phyloP scores from a whole-genome alignment of 2,329 filamentous ascomycete genomes.

The Trichoderma breve region DNA sequence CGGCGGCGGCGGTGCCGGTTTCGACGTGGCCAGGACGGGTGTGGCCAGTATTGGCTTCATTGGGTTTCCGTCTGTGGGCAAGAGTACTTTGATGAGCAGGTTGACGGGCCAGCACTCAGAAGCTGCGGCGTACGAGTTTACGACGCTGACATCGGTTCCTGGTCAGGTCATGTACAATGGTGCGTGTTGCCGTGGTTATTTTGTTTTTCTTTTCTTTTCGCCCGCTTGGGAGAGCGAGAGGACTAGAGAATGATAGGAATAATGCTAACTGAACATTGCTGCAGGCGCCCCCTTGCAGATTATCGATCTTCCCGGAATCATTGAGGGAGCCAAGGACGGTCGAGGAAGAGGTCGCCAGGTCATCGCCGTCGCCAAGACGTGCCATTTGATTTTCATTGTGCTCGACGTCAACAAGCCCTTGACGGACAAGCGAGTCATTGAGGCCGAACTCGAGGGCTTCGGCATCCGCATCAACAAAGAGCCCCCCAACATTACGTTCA shows the following conservation, averaged over 20 bases:
- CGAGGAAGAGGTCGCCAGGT: constrained; percentile 97
- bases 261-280: constrained; percentile 7
- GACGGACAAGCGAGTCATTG: constrained; percentile 94
- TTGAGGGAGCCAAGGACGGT: constrained; percentile 96
- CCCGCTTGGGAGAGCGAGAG: background rate
- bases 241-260: background rate
- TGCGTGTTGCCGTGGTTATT: constrained; percentile 32
- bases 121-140: constrained; percentile 97
- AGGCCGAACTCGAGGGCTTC: constrained; percentile 92
- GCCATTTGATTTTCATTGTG: constrained; percentile 97
- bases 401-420: constrained; percentile 97
- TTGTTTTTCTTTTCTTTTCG: background rate
- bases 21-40: constrained; percentile 96
- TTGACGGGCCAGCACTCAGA: constrained; percentile 97
- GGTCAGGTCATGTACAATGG: constrained; percentile 95
- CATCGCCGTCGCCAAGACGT: constrained; percentile 98
- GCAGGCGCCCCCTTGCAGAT: constrained; percentile 89
- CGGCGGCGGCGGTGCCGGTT: constrained; percentile 81
- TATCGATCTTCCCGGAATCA: constrained; percentile 97
- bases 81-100: constrained; percentile 94
- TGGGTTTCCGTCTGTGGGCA: constrained; percentile 96
- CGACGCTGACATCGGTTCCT: constrained; percentile 93
- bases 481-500: constrained; percentile 98
- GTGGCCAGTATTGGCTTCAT: constrained; percentile 97
- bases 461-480: constrained; percentile 97